Percentiles rank a stretch among this genome's conserved stretches.
Evolutionary conservation across 208 protist genomes (phyloP).

Genomic region (Crithidia thermophila): DNA sequence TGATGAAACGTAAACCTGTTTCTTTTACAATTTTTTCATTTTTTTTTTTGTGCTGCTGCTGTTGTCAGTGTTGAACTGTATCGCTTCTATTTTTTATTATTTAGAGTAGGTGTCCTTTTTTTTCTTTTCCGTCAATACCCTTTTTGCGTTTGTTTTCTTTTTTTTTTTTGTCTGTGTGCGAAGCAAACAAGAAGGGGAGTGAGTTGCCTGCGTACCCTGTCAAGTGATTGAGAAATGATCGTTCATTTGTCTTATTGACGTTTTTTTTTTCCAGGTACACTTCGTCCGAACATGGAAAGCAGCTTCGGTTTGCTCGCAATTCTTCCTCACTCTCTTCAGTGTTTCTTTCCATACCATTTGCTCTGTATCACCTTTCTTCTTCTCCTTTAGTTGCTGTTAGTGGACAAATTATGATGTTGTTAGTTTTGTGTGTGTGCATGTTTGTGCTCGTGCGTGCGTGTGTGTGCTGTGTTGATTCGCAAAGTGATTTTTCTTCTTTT

Average conservation of each 20-base stretch:
- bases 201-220: too few relatives aligned
- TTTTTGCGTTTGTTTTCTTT: neutral
- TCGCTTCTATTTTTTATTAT: conserved; percentile 10
- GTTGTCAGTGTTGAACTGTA: conserved; percentile 2
- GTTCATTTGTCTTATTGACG: too few relatives aligned
- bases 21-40: neutral
- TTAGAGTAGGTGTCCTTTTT: conserved; percentile 5
- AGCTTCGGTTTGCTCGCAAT: too few relatives aligned
- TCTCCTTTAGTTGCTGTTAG: conserved; percentile 5
- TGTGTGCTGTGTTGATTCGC: neutral
- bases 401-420: neutral
- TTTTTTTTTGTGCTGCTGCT: neutral
- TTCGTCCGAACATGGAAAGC: too few relatives aligned
- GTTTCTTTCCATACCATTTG: neutral
- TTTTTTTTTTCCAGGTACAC: too few relatives aligned
- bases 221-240: too few relatives aligned
- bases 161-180: neutral
- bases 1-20: neutral
- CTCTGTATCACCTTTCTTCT: neutral
- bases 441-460: neutral
- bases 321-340: too few relatives aligned
- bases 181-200: too few relatives aligned
- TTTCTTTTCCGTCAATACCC: neutral
- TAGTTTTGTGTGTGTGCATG: neutral
- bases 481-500: neutral